Conservation (phyloP, 352 stramenopile genomes). For the Aphanomyces astaci region DNA sequence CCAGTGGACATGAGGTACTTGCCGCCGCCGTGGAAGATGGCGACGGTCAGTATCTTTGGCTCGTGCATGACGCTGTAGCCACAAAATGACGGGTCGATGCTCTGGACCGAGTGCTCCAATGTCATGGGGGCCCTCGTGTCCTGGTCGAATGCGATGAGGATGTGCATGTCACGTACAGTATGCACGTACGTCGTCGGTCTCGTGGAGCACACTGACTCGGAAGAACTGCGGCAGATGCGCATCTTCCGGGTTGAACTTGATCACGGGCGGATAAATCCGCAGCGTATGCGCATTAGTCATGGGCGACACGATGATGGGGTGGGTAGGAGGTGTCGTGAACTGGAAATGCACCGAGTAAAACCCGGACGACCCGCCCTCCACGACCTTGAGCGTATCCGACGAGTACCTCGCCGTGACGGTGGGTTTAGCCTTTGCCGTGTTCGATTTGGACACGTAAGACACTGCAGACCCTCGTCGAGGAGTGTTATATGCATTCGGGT, state of each 20-base stretch:
- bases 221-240: conserved; percentile 21
- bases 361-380: conserved; percentile 14
- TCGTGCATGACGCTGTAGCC: not conserved
- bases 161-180: not conserved
- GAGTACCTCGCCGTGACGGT: not conserved
- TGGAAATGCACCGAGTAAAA: conserved; percentile 21
- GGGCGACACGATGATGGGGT: conserved; percentile 16
- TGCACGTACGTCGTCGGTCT: not conserved
- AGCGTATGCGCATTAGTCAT: not conserved
- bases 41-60: not conserved
- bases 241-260: conserved; percentile 13
- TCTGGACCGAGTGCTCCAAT: conserved; percentile 13
- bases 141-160: not conserved
- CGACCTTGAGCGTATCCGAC: not conserved
- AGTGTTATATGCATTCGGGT: not conserved
- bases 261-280: conserved; percentile 13
- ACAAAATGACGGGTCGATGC: conserved; percentile 15
- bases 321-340: not conserved
- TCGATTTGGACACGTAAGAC: conserved; percentile 2
- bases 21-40: not conserved
- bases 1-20: conserved; percentile 16
- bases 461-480: not conserved
- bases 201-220: conserved; percentile 14
- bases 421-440: not conserved
- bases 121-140: not conserved